A percentile compares a stretch with the other conserved stretches of the same genome.
These are phyloP conservation scores for Suillus ampliporus DNA, from an alignment of 768 basidiomycete species.

Conservation along the genomic window DNA sequence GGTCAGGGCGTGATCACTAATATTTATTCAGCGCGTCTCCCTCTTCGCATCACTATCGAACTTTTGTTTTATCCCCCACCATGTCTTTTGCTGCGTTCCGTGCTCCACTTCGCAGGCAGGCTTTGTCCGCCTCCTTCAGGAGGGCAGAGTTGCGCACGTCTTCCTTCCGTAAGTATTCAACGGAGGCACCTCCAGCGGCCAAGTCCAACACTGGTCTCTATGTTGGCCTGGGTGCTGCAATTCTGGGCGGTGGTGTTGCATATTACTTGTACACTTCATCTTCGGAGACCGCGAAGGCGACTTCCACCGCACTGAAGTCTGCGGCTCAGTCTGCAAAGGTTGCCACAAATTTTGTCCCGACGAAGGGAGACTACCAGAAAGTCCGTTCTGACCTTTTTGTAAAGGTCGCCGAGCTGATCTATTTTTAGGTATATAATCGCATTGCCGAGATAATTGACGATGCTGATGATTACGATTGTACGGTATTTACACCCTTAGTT, in stretches of 20 bases:
- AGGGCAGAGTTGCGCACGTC: constrained; percentile 42
- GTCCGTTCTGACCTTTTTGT: constrained; percentile 38
- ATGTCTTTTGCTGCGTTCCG: constrained; percentile 68
- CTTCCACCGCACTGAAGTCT: constrained; percentile 62
- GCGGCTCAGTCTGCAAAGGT: constrained; percentile 66
- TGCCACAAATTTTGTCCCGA: constrained; percentile 72
- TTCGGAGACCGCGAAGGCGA: constrained; percentile 53
- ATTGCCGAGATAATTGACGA: constrained; percentile 81
- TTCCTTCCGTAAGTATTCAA: constrained; percentile 65
- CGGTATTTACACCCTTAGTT: constrained; percentile 21
- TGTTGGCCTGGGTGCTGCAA: constrained; percentile 64
- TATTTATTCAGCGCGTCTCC: neutral
- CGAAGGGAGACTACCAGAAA: constrained; percentile 91
- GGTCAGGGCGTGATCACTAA: neutral
- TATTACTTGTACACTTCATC: constrained; percentile 62
- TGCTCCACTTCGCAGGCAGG: constrained; percentile 52
- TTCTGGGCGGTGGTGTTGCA: constrained; percentile 61
- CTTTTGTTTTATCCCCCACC: constrained; percentile 21
- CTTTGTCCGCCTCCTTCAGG: constrained; percentile 34
- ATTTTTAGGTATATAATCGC: constrained; percentile 81
- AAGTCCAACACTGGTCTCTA: constrained; percentile 66
- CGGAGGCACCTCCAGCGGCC: constrained; percentile 48
- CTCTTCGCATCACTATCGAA: neutral
- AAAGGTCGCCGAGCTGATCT: neutral
- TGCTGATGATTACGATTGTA: constrained; percentile 82